These are phyloP conservation scores for Cubamyces lactineus DNA, from an alignment of 768 basidiomycete genomes.

Conservation along the genomic window DNA sequence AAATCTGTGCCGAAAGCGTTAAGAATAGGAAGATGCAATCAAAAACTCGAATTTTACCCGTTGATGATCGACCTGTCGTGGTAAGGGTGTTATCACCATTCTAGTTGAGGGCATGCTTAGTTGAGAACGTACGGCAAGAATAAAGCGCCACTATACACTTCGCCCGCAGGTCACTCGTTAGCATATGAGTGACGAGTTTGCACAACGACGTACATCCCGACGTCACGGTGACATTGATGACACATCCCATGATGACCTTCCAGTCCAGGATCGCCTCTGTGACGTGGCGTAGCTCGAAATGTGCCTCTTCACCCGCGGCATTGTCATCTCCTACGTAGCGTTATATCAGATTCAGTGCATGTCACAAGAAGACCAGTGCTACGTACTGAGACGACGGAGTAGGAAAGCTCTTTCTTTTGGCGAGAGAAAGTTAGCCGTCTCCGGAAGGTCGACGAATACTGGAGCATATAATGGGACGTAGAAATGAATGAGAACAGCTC, in stretches of 20 bases:
- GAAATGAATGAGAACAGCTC: too few relatives aligned
- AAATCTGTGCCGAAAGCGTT: conserved; percentile 43
- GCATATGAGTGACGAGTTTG: neutral
- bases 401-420: conserved; percentile 59
- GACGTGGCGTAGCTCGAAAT: conserved; percentile 55
- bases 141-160: conserved; percentile 69
- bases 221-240: conserved; percentile 59
- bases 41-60: conserved; percentile 35
- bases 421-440: conserved; percentile 60
- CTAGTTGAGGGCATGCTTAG: too few relatives aligned
- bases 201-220: conserved; percentile 52
- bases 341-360: neutral
- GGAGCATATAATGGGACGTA: too few relatives aligned
- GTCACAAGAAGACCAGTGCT: too few relatives aligned
- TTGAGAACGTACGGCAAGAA: conserved; percentile 61
- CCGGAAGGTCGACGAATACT: conserved; percentile 67
- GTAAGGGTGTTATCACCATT: neutral
- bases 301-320: conserved; percentile 61
- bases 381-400: conserved; percentile 57
- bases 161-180: neutral
- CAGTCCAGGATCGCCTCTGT: conserved; percentile 61
- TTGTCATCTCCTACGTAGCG: conserved; percentile 46
- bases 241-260: conserved; percentile 64
- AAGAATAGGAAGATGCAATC: neutral
- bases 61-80: conserved; percentile 59